phyloP scores from a whole-genome alignment of 129 eudicot genomes.

The Kitagawia praeruptora region DNA sequence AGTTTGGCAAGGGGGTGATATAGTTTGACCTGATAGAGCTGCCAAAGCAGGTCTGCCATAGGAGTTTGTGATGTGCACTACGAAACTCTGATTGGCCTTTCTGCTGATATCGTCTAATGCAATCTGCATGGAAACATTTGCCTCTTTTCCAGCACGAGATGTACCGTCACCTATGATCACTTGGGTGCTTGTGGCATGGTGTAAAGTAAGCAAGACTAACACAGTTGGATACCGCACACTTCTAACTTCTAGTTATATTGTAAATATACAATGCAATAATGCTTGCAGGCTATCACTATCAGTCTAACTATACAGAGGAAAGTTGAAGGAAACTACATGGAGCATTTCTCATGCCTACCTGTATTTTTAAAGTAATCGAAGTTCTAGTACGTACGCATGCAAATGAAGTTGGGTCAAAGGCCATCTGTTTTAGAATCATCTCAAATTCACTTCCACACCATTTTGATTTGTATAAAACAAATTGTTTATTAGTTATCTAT shows the following conservation, averaged over 20 bases:
- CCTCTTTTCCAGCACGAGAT: constrained; percentile 41
- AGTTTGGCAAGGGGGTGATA: neutral
- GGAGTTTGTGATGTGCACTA: constrained; percentile 20
- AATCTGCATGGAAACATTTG: constrained; percentile 43
- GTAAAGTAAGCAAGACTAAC: constrained; percentile 9
- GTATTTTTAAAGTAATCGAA: no score
- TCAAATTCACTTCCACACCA: no score
- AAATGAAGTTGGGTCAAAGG: no score
- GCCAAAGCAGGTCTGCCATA: constrained; percentile 28
- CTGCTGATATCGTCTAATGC: constrained; percentile 35
- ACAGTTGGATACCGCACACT: neutral
- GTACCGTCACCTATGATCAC: constrained; percentile 31
- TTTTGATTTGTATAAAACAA: no score
- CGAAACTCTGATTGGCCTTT: constrained; percentile 10
- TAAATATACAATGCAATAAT: no score
- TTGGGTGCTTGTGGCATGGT: neutral
- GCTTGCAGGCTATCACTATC: neutral
- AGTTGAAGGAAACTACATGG: no score
- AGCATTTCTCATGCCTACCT: no score
- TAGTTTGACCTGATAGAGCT: constrained; percentile 34
- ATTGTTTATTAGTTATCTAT: no score
- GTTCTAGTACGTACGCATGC: no score
- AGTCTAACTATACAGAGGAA: no score
- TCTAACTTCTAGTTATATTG: neutral
- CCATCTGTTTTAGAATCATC: no score